Percentiles rank a stretch among this genome's conserved stretches.
Evolutionary conservation across 306 rosid species (phyloP).

Genomic region (Dryas octopetala): DNA sequence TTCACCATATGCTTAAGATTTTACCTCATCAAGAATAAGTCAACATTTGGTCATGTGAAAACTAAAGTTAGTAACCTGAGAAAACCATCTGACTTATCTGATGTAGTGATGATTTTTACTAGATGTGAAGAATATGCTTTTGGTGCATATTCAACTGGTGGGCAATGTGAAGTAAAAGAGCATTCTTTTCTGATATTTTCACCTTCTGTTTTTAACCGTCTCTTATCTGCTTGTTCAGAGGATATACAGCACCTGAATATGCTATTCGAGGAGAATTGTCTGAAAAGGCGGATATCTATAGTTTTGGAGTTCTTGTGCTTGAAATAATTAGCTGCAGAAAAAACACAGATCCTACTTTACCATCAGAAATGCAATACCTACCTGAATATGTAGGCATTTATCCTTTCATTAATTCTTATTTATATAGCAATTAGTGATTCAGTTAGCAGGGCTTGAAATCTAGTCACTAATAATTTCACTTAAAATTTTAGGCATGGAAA

Average conservation of each 20-base stretch:
- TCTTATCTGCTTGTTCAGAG: constrained; percentile 44
- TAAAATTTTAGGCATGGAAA: constrained; percentile 62
- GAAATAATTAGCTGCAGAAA: constrained; percentile 76
- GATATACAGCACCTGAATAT: constrained; percentile 92
- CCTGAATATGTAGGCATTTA: constrained; percentile 67
- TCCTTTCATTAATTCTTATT: background rate
- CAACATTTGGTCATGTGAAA: background rate
- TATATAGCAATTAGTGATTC: background rate
- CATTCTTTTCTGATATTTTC: background rate
- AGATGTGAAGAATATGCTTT: too few species aligned
- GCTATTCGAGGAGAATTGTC: constrained; percentile 88
- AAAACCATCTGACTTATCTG: background rate
- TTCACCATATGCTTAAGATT: background rate
- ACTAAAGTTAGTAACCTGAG: background rate
- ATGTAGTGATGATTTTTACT: background rate
- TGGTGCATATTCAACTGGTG: too few species aligned
- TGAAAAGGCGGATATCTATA: constrained; percentile 86
- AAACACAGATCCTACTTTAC: constrained; percentile 74
- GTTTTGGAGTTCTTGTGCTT: constrained; percentile 92
- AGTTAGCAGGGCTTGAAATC: too few species aligned
- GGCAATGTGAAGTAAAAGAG: background rate
- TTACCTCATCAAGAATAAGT: background rate
- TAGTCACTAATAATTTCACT: background rate
- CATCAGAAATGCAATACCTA: constrained; percentile 79
- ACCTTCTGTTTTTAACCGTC: constrained; percentile 3